Evolutionary conservation across 75 land plant species (phyloP).

Genomic region (Picea glauca): DNA sequence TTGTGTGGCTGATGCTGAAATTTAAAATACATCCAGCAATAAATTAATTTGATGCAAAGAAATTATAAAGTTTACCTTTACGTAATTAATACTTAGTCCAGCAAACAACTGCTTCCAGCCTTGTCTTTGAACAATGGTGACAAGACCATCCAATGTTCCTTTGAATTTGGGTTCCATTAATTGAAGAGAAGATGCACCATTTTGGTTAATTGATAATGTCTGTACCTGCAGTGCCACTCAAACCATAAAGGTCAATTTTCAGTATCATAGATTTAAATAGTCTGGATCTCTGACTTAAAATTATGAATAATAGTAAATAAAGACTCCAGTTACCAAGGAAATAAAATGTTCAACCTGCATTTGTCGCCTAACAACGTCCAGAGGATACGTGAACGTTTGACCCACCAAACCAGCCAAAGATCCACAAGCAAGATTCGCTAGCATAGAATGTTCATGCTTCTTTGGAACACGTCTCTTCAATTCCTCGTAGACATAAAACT

Average conservation of each 20-base stretch:
- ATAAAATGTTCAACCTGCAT: constrained; percentile 76
- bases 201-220: constrained; percentile 15
- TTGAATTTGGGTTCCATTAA: constrained; percentile 26
- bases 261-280: not conserved
- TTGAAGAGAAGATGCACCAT: constrained; percentile 16
- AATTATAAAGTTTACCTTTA: constrained; percentile 57
- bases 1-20: not conserved
- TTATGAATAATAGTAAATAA: not conserved
- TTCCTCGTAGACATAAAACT: constrained; percentile 85
- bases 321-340: not conserved
- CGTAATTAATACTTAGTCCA: constrained; percentile 89
- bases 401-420: constrained; percentile 89
- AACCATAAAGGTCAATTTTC: constrained; percentile 6
- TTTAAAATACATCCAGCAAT: not conserved
- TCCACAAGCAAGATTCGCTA: constrained; percentile 78
- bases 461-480: constrained; percentile 70
- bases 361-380: constrained; percentile 96
- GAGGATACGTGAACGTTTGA: constrained; percentile 92
- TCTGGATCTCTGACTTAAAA: not conserved
- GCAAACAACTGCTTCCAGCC: constrained; percentile 94
- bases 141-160: constrained; percentile 67
- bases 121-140: constrained; percentile 53
- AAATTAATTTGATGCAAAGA: not conserved
- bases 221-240: constrained; percentile 54
- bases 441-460: constrained; percentile 52